These are phyloP conservation scores for Haberlea rhodopensis DNA, from an alignment of 257 asterid genomes.

Conservation along the genomic window DNA sequence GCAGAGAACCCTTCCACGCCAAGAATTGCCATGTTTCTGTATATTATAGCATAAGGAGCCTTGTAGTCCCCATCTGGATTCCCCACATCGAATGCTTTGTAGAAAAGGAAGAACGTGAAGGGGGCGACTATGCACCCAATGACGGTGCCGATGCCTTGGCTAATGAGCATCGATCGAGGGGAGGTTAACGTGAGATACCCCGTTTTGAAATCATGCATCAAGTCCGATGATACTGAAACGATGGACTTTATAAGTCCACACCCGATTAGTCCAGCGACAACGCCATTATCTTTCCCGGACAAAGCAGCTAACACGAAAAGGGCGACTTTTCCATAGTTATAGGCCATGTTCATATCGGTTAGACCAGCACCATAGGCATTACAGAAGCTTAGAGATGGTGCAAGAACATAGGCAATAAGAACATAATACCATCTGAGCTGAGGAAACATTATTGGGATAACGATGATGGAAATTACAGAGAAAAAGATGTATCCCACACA, in stretches of 20 bases:
- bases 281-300: slow-evolving; percentile 22
- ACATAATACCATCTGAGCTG: slow-evolving; percentile 28
- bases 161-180: slow-evolving; percentile 27
- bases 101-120: slow-evolving; percentile 21
- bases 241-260: slow-evolving; percentile 30
- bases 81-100: slow-evolving; percentile 30
- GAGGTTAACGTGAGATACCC: slow-evolving; percentile 28
- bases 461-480: slow-evolving; percentile 22
- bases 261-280: slow-evolving; percentile 28
- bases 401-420: slow-evolving; percentile 20
- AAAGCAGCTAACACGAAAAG: slow-evolving; percentile 27
- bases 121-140: slow-evolving; percentile 26
- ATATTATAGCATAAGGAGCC: slow-evolving; percentile 43
- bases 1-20: slow-evolving; percentile 59
- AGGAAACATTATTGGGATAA: slow-evolving; percentile 26
- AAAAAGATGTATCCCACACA: slow-evolving; percentile 23
- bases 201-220: slow-evolving; percentile 28
- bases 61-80: slow-evolving; percentile 44
- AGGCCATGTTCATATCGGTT: slow-evolving; percentile 31
- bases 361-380: slow-evolving; percentile 29
- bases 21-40: slow-evolving; percentile 49
- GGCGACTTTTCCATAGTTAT: slow-evolving; percentile 29
- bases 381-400: slow-evolving; percentile 27
- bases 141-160: slow-evolving; percentile 28
- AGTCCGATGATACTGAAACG: slow-evolving; percentile 27